A percentile compares a stretch with the other conserved stretches of the same genome.
Evolutionary conservation across 192 early-diverging fungal species (phyloP).

Genomic region (Oehlia diaphana): DNA sequence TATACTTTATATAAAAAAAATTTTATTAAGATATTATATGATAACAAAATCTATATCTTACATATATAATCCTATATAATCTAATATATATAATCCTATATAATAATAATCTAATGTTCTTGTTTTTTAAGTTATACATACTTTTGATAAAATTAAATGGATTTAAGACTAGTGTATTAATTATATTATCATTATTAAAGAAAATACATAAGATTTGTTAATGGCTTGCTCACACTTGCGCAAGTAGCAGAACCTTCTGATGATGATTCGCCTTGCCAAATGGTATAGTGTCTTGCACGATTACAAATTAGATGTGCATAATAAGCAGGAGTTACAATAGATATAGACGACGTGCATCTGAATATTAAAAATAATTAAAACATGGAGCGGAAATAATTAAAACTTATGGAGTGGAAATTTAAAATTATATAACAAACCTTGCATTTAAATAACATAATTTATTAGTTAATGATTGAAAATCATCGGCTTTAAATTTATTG

Average conservation of each 20-base stretch:
- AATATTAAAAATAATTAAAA: not conserved
- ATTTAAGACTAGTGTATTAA: no score
- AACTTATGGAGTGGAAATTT: no score
- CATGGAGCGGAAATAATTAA: no score
- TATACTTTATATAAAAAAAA: no score
- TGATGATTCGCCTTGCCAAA: not conserved
- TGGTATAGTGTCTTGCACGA: not conserved
- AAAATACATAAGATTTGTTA: not conserved
- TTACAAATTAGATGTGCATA: not conserved
- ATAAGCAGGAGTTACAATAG: not conserved
- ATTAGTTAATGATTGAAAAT: not conserved
- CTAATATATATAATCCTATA: no score
- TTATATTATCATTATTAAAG: not conserved
- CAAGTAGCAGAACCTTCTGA: not conserved
- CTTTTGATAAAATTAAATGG: no score
- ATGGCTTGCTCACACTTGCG: not conserved
- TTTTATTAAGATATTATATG: no score
- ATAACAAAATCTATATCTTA: no score
- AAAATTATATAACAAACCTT: not conserved
- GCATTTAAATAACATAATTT: not conserved
- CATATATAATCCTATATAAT: no score
- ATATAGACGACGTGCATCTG: conserved; percentile 47
- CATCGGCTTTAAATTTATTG: conserved; percentile 51
- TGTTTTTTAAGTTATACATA: no score
- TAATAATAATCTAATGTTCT: no score